These are phyloP conservation scores for Zygosaccharomyces sapae DNA, from an alignment of 1,139 yeast species.

Conservation along the genomic window DNA sequence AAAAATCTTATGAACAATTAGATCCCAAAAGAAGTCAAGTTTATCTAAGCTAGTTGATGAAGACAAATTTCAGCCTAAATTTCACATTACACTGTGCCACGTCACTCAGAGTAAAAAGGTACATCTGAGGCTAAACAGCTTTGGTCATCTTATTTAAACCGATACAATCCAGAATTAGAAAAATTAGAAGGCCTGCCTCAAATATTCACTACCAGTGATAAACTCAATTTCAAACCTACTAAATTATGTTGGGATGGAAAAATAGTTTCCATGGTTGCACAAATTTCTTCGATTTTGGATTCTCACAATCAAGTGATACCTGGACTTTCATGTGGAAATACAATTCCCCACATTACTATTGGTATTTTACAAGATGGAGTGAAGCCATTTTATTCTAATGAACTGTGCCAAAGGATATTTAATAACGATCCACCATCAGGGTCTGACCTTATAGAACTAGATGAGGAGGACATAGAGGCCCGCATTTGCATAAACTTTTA, in stretches of 20 bases:
- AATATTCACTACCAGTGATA: conserved; percentile 16
- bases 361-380: conserved; percentile 52
- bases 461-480: conserved; percentile 17
- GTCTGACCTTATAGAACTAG: conserved; percentile 23
- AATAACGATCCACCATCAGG: conserved; percentile 11
- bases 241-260: conserved; percentile 49
- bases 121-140: conserved; percentile 29
- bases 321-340: conserved; percentile 41
- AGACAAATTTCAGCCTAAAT: conserved; percentile 49
- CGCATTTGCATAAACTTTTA: conserved; percentile 24
- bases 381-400: conserved; percentile 50
- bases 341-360: conserved; percentile 67
- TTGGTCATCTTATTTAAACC: conserved; percentile 34
- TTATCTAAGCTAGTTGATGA: conserved; percentile 35
- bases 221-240: conserved; percentile 42
- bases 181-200: conserved; percentile 5
- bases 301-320: conserved; percentile 24
- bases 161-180: conserved; percentile 17
- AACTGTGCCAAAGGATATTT: conserved; percentile 30
- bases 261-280: conserved; percentile 56
- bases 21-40: conserved; percentile 7
- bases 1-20: conserved; percentile 13
- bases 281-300: conserved; percentile 36
- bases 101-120: conserved; percentile 34
- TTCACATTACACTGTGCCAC: conserved; percentile 82